Base-by-base conservation (phyloP, 2,329 filamentous ascomycete species). In the Coleophoma cylindrospora region DNA sequence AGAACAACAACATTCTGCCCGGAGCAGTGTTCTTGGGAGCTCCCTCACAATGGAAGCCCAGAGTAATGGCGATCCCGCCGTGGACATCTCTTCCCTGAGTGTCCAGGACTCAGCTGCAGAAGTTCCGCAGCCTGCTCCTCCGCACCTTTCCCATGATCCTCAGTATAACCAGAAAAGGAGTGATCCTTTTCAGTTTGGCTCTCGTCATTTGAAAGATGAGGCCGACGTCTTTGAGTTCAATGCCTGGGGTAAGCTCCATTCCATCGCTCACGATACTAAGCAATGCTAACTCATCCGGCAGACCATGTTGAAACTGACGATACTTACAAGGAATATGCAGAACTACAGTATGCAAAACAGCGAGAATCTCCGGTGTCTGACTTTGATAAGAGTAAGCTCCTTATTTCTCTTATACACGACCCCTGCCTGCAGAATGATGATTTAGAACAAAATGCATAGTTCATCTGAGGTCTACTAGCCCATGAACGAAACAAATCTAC, bases 181-280 rank as follows among this genome's bases (percentile, higher is more conserved):
- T 65, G 91, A 96, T 65, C 94, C 94, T 15, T 99, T 97, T 70
- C 87, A 95, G 70, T 99, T 99, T 68, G 94, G 94, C 54, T 94
- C 89, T 44, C 89, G 92, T 52, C 88, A 81, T 63, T 81, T 99
- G 47, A 83, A 87, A 62, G 79, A 92, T 67, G 82, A 84, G 64
- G 91, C 96, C 72, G 80, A 97, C 66, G 89, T 95, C 63, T 99
- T 92, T 72, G 87, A 95, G 68, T 96, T 94, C 81, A 99, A 99
- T 69, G 94, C 94, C 36, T 99, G 94, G 94, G 94, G 27, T 27
- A 27, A 27, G 27, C 27, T 8, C 27, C 27, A 5, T 8, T 10
- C 27, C 27, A 10, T 27, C 27, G 4, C 27, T 27, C 27, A 27
- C 7, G 7, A 27, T 27, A 27, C 9, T 5, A 27, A 27, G 9